Percentiles rank a stretch among this genome's conserved stretches.
phyloP scores from a whole-genome alignment of 2,329 filamentous ascomycete genomes.

The Cladosporium phlei region DNA sequence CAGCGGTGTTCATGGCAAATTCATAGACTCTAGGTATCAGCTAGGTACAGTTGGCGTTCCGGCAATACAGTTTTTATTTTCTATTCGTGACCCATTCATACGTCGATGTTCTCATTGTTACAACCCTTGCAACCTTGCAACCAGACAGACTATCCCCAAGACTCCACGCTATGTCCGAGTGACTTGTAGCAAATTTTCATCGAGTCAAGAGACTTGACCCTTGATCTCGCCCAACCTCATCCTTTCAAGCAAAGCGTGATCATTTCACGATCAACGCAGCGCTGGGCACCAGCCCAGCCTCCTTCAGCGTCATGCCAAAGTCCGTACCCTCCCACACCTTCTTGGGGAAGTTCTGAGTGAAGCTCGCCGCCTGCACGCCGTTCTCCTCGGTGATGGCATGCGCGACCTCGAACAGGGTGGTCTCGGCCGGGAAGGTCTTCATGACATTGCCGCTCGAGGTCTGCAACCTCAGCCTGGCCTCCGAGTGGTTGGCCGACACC shows the following conservation, averaged over 20 bases:
- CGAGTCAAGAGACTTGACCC: too few species aligned
- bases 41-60: conserved; percentile 3
- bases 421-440: conserved; percentile 84
- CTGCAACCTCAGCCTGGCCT: conserved; percentile 78
- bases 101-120: neutral
- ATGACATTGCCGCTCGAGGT: conserved; percentile 69
- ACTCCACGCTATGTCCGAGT: too few species aligned
- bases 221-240: too few species aligned
- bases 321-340: conserved; percentile 70
- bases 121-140: too few species aligned
- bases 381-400: conserved; percentile 68
- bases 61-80: conserved; percentile 1
- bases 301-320: conserved; percentile 86
- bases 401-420: conserved; percentile 88
- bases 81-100: too few species aligned
- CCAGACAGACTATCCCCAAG: too few species aligned
- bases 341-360: conserved; percentile 80
- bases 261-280: conserved; percentile 74
- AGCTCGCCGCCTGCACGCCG: conserved; percentile 66
- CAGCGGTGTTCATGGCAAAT: conserved; percentile 12
- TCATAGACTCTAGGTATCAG: conserved; percentile 7
- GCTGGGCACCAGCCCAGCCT: conserved; percentile 83
- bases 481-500: conserved; percentile 66
- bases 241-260: neutral
- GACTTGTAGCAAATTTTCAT: too few species aligned